These are phyloP conservation scores for Neolentinus lepideus DNA, from an alignment of 1,284 basidiomycete genomes.

Conservation along the genomic window DNA sequence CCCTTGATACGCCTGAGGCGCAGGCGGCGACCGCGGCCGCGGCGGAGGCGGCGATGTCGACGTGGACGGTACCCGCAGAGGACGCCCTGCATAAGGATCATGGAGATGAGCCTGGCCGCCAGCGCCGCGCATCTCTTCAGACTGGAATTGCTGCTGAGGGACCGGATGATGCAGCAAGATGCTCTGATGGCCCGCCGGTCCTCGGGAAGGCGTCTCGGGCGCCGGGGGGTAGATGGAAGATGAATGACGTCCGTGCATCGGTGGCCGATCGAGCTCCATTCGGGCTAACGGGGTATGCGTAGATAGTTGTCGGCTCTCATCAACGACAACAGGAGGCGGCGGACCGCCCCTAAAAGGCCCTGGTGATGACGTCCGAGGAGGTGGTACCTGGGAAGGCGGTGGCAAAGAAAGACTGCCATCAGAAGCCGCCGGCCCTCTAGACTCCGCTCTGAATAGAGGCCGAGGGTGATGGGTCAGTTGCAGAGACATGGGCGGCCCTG, in stretches of 20 bases:
- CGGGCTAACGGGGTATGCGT: conserved; percentile 70
- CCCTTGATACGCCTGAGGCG: conserved; percentile 29
- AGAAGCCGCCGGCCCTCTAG: conserved; percentile 37
- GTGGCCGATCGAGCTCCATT: conserved; percentile 77
- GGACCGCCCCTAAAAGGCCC: conserved; percentile 72
- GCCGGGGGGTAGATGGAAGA: conserved; percentile 27
- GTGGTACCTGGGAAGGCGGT: conserved; percentile 41
- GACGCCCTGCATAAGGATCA: conserved; percentile 42
- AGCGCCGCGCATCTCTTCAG: conserved; percentile 41
- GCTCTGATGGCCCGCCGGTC: conserved; percentile 41
- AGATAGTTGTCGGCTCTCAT: conserved; percentile 56
- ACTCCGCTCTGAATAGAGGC: conserved; percentile 58
- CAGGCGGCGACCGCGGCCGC: conserved; percentile 40
- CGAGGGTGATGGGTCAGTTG: conserved; percentile 35
- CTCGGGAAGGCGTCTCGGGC: conserved; percentile 39
- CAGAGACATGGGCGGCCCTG: conserved; percentile 56
- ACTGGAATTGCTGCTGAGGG: conserved; percentile 40
- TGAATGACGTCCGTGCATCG: conserved; percentile 44
- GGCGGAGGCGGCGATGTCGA: conserved; percentile 46
- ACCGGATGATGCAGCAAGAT: conserved; percentile 62
- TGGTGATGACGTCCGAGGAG: conserved; percentile 42
- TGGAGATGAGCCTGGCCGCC: conserved; percentile 31
- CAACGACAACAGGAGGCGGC: conserved; percentile 69
- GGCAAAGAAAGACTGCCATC: conserved; percentile 52
- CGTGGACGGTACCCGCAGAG: conserved; percentile 39